Evolutionary conservation across 192 early-diverging fungal species (phyloP), one percentile per base, ranked within the genome.

Genomic region (Ambispora gerdemannii): DNA sequence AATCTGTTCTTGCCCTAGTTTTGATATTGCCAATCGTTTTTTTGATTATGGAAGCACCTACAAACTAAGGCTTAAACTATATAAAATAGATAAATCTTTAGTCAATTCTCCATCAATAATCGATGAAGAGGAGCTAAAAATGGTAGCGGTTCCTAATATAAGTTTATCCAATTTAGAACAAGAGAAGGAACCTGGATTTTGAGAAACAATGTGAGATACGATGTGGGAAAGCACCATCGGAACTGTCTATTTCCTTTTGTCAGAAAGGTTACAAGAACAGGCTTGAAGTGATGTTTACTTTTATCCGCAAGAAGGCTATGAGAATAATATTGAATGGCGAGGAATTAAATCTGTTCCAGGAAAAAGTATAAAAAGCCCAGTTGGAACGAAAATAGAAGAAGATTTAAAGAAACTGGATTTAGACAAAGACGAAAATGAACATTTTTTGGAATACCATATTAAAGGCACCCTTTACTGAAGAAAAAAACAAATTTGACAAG

Each of bases 1-100:
- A 62, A 62, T 62, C n/a, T 62, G 60, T 17, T 62, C 60, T 32
- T 62, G 60, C 19, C 60, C 60, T n/a, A 33, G n/a, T 20, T 62
- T 35, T 22, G 30, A 32, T 8, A n/a, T 62, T 62, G 1, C 1
- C 15, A 32, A 1, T 62, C 17, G 32, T 24, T 4, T 33, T 1
- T 3, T 22, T 32, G 31, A 62, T 2, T 62, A 35, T 22, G 15
- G 6, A 3, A 8, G 1, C 1, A 25, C 1, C 27, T 62, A 62
- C 27, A 25, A 62, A 62, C 17, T 62, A 25, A 62, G 35, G 3
- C n/a, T 62, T 35, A 19, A 32, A 2, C 32, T 62, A 2, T 62
- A 62, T 36, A 1, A 15, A 34, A 4, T 62, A 19, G 30, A 62
- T 62, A 19, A n/a, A 1, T 20, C n/a, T n/a, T n/a, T n/a, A n/a